A percentile compares a stretch with the other conserved stretches of the same genome.
Conservation (phyloP, 2,329 filamentous ascomycete species). For the Triangularia setosa region DNA sequence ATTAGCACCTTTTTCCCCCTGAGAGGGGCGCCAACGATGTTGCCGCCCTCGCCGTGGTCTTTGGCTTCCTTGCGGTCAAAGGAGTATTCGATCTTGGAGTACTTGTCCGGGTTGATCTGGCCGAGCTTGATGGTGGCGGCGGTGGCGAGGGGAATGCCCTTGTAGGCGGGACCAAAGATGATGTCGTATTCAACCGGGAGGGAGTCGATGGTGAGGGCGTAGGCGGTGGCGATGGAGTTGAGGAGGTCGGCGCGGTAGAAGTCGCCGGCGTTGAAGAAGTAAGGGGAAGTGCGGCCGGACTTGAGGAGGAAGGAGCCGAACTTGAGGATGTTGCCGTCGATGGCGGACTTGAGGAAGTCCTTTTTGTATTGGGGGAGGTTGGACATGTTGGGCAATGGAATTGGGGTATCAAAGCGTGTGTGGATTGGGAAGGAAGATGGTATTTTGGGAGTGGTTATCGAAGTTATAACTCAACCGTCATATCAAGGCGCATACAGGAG, state of each 20-base stretch:
- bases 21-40: slow-evolving; percentile 81
- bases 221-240: slow-evolving; percentile 73
- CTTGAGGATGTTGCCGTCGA: slow-evolving; percentile 66
- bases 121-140: slow-evolving; percentile 72
- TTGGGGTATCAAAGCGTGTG: neutral
- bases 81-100: slow-evolving; percentile 70
- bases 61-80: slow-evolving; percentile 98
- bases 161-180: slow-evolving; percentile 92
- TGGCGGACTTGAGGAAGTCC: slow-evolving; percentile 66
- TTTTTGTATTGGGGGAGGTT: slow-evolving; percentile 63
- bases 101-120: slow-evolving; percentile 61
- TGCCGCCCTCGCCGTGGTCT: slow-evolving; percentile 90
- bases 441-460: neutral
- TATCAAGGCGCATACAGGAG: neutral
- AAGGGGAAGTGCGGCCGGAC: slow-evolving; percentile 84
- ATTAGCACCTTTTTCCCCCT: slow-evolving; percentile 84
- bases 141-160: slow-evolving; percentile 88
- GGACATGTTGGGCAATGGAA: slow-evolving; percentile 34
- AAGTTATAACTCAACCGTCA: neutral
- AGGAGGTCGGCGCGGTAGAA: slow-evolving; percentile 81
- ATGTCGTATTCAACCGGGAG: slow-evolving; percentile 66
- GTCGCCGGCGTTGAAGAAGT: slow-evolving; percentile 95
- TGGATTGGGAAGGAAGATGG: neutral
- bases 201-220: slow-evolving; percentile 62
- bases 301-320: slow-evolving; percentile 88